A percentile compares a stretch with the other conserved stretches of the same genome.
Evolutionary conservation across 148 eudicot species (phyloP).

Genomic region (Tetragonia tetragonoides): DNA sequence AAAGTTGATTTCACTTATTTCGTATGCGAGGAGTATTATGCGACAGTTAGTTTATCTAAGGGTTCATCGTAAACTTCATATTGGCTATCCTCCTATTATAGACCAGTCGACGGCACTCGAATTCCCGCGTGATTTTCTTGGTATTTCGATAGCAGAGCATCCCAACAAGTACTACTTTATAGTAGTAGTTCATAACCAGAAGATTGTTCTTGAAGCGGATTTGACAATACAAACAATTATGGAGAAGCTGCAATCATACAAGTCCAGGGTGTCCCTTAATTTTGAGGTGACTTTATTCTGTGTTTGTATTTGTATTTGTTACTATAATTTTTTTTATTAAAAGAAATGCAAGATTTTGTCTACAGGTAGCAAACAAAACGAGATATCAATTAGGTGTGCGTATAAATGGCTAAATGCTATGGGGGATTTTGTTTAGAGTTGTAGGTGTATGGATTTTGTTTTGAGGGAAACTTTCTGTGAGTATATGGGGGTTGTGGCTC

Average conservation of each 20-base stretch:
- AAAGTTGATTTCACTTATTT: background rate
- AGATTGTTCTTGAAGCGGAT: constrained; percentile 80
- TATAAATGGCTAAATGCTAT: background rate
- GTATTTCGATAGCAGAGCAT: constrained; percentile 68
- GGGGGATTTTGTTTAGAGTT: background rate
- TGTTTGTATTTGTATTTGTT: background rate
- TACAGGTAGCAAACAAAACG: background rate
- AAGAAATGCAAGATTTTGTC: background rate
- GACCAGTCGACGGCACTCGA: constrained; percentile 61
- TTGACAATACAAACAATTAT: constrained; percentile 71
- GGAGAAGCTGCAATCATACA: constrained; percentile 94
- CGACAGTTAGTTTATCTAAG: background rate
- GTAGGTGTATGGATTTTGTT: background rate
- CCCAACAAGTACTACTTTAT: constrained; percentile 82
- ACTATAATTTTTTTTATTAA: background rate
- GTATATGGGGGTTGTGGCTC: background rate
- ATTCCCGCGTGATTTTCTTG: constrained; percentile 78
- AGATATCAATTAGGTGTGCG: background rate
- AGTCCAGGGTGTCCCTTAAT: constrained; percentile 70
- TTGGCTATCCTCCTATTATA: constrained; percentile 27
- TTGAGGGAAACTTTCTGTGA: background rate
- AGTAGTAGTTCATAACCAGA: constrained; percentile 67
- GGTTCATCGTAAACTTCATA: background rate
- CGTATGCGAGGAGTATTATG: background rate
- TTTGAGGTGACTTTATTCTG: constrained; percentile 56